These are phyloP conservation scores for Tricholoma saponaceum DNA, from an alignment of 768 basidiomycete species.

Conservation along the genomic window DNA sequence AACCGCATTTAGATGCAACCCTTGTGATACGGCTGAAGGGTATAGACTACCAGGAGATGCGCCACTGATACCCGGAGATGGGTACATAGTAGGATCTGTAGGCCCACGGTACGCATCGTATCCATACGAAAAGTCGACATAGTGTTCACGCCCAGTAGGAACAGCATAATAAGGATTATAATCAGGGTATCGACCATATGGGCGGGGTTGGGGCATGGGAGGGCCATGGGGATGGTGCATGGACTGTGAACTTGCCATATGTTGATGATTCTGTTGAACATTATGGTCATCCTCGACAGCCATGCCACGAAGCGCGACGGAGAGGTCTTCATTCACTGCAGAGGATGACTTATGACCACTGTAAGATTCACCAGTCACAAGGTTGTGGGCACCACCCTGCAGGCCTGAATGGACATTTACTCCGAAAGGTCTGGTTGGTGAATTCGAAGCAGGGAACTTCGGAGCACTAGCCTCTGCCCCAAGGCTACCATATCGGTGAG, in stretches of 20 bases:
- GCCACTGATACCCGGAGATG: constrained; percentile 40
- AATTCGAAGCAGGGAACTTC: constrained; percentile 38
- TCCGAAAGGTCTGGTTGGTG: constrained; percentile 40
- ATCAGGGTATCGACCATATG: constrained; percentile 53
- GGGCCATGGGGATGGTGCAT: constrained; percentile 35
- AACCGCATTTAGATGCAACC: constrained; percentile 37
- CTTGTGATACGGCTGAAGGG: constrained; percentile 38
- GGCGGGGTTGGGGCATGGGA: constrained; percentile 40
- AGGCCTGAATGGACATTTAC: constrained; percentile 22
- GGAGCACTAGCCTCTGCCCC: constrained; percentile 35
- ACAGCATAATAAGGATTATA: constrained; percentile 58
- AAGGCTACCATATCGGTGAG: constrained; percentile 44
- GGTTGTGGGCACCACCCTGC: constrained; percentile 3
- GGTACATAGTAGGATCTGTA: constrained; percentile 49
- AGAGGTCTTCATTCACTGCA: constrained; percentile 49
- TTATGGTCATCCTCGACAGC: constrained; percentile 24
- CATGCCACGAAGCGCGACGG: constrained; percentile 52
- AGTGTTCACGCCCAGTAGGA: constrained; percentile 44
- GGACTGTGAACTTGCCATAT: constrained; percentile 21
- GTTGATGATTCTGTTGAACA: constrained; percentile 11
- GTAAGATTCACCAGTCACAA: constrained; percentile 4
- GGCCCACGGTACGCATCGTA: constrained; percentile 39
- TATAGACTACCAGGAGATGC: constrained; percentile 46
- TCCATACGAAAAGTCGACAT: constrained; percentile 53
- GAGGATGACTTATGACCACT: constrained; percentile 29